These are phyloP conservation scores for thale cress (Arabidopsis thaliana) DNA, from an alignment of 345 rosid species.

Conservation along the genomic window DNA sequence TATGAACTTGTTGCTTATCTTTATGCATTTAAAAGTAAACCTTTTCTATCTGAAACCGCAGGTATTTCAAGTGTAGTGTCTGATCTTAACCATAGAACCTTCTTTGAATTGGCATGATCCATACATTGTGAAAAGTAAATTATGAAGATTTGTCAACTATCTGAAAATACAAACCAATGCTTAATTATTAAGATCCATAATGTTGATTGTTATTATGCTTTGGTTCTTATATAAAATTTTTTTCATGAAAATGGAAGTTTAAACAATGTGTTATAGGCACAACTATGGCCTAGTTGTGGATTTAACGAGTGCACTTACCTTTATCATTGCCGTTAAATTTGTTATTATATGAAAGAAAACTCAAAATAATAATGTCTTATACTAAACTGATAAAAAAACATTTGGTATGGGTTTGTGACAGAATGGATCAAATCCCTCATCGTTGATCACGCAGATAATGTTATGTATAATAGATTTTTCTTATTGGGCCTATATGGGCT, in stretches of 20 bases:
- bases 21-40: background rate
- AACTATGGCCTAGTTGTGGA: too few species aligned
- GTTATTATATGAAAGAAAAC: background rate
- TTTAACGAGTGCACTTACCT: too few species aligned
- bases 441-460: background rate
- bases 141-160: background rate
- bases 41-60: constrained; percentile 16
- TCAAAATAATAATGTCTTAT: background rate
- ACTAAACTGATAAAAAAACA: too few species aligned
- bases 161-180: background rate
- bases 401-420: too few species aligned
- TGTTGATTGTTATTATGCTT: too few species aligned
- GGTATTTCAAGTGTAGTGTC: constrained; percentile 29
- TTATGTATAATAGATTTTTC: background rate
- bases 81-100: background rate
- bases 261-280: too few species aligned
- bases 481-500: background rate
- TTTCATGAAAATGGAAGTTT: too few species aligned
- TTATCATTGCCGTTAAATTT: too few species aligned
- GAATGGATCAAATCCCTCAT: background rate
- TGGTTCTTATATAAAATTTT: too few species aligned
- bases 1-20: constrained; percentile 11
- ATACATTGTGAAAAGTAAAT: background rate
- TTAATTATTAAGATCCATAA: too few species aligned
- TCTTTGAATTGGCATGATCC: background rate